Evolutionary conservation across 805 yeast species (phyloP).

Genomic region (Kazachstania africana): DNA sequence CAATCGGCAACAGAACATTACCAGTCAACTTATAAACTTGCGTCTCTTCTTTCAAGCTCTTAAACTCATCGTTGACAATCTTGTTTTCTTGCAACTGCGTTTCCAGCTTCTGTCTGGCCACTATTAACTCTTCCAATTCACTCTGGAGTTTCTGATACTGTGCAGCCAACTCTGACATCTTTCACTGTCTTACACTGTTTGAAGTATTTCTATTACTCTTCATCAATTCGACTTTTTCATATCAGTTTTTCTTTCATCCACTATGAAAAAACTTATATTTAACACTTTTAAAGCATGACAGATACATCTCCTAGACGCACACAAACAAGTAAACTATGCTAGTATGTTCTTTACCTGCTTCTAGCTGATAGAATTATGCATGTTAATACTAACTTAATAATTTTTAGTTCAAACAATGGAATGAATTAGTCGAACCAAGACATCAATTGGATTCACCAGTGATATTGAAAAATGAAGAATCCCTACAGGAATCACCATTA

Average conservation of each 20-base stretch:
- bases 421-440: constrained; percentile 35
- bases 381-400: too few species aligned
- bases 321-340: too few species aligned
- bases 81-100: constrained; percentile 90
- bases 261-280: too few species aligned
- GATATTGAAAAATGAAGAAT: constrained; percentile 12
- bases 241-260: not conserved
- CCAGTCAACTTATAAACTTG: constrained; percentile 86
- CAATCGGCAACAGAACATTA: constrained; percentile 86
- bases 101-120: constrained; percentile 76
- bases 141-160: constrained; percentile 34
- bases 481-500: constrained; percentile 16
- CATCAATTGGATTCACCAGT: constrained; percentile 31
- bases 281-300: too few species aligned
- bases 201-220: too few species aligned
- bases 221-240: too few species aligned
- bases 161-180: constrained; percentile 14
- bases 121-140: constrained; percentile 40
- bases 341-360: constrained; percentile 1
- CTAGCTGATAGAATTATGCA: too few species aligned
- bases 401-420: constrained; percentile 39
- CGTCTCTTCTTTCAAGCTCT: constrained; percentile 48
- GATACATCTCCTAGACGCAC: too few species aligned
- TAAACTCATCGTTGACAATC: constrained; percentile 78
- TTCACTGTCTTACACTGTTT: not conserved